Conservation (phyloP, 352 stramenopile species). For the Phytophthora citricola region DNA sequence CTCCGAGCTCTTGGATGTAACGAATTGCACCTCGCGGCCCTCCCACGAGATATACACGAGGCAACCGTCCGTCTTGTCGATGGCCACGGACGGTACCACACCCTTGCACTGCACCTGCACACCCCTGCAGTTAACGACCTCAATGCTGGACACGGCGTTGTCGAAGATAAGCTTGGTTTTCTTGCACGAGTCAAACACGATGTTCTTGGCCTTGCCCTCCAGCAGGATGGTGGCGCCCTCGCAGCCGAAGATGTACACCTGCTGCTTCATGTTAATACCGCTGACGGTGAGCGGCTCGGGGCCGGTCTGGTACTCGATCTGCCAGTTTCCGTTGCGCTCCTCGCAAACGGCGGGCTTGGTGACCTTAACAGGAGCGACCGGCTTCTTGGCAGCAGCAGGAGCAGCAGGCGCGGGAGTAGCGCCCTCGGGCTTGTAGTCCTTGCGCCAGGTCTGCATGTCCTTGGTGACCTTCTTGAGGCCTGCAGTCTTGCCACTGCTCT, state of each 20-base stretch:
- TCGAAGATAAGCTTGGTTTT: constrained; percentile 97
- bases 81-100: constrained; percentile 94
- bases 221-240: constrained; percentile 95
- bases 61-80: constrained; percentile 99
- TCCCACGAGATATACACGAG: constrained; percentile 96
- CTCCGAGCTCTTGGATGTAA: constrained; percentile 97
- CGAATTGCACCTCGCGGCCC: constrained; percentile 88
- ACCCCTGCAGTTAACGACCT: constrained; percentile 98
- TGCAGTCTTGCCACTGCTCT: constrained; percentile 92
- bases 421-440: constrained; percentile 90
- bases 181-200: constrained; percentile 96
- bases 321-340: constrained; percentile 96
- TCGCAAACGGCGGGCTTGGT: constrained; percentile 74
- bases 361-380: constrained; percentile 47
- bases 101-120: constrained; percentile 96
- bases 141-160: constrained; percentile 95
- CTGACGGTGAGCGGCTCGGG: constrained; percentile 86
- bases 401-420: constrained; percentile 28
- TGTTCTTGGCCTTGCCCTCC: constrained; percentile 97
- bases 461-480: constrained; percentile 96
- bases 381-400: constrained; percentile 30
- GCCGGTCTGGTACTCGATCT: constrained; percentile 95
- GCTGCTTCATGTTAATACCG: constrained; percentile 95
- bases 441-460: constrained; percentile 97
- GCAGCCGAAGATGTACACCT: constrained; percentile 97